Evolutionary conservation across 257 asterid genomes (phyloP).

Genomic region (Capsicum rhomboideum): DNA sequence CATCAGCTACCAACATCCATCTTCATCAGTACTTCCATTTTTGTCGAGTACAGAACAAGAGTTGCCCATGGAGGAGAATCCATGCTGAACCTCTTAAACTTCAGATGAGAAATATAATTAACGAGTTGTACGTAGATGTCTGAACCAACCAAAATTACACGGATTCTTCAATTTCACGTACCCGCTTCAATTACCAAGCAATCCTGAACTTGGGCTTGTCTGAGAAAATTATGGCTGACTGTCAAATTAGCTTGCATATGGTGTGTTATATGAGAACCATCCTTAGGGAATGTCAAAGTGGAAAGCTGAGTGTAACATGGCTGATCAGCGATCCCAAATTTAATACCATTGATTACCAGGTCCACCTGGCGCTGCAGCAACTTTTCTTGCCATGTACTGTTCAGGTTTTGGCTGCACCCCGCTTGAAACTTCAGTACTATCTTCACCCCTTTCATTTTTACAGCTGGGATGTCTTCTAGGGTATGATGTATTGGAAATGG

Average conservation of each 20-base stretch:
- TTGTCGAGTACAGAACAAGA: background rate
- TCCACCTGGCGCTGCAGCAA: constrained; percentile 41
- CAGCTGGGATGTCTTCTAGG: constrained; percentile 36
- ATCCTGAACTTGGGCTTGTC: background rate
- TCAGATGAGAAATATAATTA: background rate
- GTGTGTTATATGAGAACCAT: background rate
- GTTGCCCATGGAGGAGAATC: background rate
- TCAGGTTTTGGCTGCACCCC: constrained; percentile 32
- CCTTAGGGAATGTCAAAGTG: background rate
- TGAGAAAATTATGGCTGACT: background rate
- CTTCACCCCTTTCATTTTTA: constrained; percentile 38
- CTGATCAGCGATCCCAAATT: background rate
- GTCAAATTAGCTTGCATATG: background rate
- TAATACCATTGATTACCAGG: constrained; percentile 37
- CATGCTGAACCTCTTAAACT: background rate
- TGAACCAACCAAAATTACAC: background rate
- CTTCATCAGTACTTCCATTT: background rate
- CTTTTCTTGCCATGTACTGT: constrained; percentile 39
- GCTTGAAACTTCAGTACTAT: constrained; percentile 21
- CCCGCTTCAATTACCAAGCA: background rate
- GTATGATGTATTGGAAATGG: constrained; percentile 42
- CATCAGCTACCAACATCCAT: background rate
- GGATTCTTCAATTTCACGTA: background rate
- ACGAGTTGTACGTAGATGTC: background rate
- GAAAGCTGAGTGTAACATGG: background rate